A percentile compares a stretch with the other conserved stretches of the same genome.
Conservation (phyloP, 2,329 filamentous ascomycete species). For the Verticillium isaacii region DNA sequence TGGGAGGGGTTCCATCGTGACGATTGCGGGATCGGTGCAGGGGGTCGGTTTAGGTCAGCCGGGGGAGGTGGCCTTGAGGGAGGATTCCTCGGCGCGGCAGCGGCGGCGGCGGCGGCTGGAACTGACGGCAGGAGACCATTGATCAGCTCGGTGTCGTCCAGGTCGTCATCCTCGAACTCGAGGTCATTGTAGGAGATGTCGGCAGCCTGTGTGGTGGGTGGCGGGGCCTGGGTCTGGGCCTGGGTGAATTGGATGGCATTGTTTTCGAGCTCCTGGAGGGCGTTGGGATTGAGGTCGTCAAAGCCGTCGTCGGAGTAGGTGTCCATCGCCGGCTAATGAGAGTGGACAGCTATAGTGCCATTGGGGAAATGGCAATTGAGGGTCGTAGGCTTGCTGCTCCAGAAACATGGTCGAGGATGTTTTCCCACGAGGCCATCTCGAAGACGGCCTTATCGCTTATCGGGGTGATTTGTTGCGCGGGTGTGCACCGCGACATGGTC, state of each 20-base stretch:
- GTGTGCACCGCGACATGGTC: background rate
- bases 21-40: constrained; percentile 19
- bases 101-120: background rate
- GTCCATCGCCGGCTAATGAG: constrained; percentile 33
- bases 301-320: constrained; percentile 61
- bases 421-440: background rate
- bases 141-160: constrained; percentile 54
- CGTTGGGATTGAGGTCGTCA: constrained; percentile 53
- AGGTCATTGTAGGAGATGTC: constrained; percentile 27
- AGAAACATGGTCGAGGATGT: background rate
- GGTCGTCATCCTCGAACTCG: constrained; percentile 51
- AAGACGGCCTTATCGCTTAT: background rate
- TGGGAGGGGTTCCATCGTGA: constrained; percentile 28
- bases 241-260: constrained; percentile 59
- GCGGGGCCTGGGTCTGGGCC: constrained; percentile 26
- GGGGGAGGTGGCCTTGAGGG: constrained; percentile 20
- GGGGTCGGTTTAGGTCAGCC: constrained; percentile 8
- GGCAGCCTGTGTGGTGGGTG: constrained; percentile 12
- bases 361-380: background rate
- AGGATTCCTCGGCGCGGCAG: constrained; percentile 15
- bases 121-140: constrained; percentile 35
- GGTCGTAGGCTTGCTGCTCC: background rate
- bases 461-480: background rate
- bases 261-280: constrained; percentile 58
- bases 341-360: background rate